phyloP scores from a whole-genome alignment of 176 grass and related monocot species.

The Avena sativa region DNA sequence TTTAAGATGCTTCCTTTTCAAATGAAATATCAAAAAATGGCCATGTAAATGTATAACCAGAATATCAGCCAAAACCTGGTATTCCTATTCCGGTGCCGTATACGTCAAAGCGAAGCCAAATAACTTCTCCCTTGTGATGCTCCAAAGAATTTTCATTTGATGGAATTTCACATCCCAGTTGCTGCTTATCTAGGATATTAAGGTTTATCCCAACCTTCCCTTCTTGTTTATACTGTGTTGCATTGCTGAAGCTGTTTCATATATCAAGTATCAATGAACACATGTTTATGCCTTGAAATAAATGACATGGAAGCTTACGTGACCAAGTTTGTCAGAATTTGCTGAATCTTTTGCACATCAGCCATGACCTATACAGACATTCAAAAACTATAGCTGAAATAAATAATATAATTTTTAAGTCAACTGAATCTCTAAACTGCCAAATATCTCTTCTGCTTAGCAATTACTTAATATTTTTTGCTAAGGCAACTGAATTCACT shows the following conservation, averaged over 20 bases:
- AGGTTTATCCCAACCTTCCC: conserved; percentile 86
- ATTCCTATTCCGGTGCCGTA: conserved; percentile 95
- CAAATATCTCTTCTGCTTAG: neutral
- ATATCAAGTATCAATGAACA: conserved; percentile 34
- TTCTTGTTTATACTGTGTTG: conserved; percentile 86
- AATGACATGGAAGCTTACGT: conserved; percentile 52
- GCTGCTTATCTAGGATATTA: conserved; percentile 53
- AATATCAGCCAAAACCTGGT: conserved; percentile 70
- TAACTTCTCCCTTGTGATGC: conserved; percentile 43
- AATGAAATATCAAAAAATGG: neutral
- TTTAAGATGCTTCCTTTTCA: neutral
- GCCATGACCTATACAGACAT: conserved; percentile 68
- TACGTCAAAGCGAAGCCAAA: conserved; percentile 78
- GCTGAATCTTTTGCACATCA: conserved; percentile 76
- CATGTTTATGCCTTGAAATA: conserved; percentile 23
- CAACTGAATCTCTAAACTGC: neutral
- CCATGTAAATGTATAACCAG: conserved; percentile 7
- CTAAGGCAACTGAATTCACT: neutral
- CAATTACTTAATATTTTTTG: neutral
- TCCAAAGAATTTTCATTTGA: conserved; percentile 33
- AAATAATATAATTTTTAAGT: neutral
- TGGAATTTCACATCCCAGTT: conserved; percentile 34
- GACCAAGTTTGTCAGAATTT: conserved; percentile 85
- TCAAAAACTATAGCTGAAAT: conserved; percentile 23
- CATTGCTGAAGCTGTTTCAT: conserved; percentile 68